Evolutionary conservation across 2,329 filamentous ascomycete genomes (phyloP), one percentile per base, ranked within the genome.

Genomic region (Pseudogymnoascus sp.): DNA sequence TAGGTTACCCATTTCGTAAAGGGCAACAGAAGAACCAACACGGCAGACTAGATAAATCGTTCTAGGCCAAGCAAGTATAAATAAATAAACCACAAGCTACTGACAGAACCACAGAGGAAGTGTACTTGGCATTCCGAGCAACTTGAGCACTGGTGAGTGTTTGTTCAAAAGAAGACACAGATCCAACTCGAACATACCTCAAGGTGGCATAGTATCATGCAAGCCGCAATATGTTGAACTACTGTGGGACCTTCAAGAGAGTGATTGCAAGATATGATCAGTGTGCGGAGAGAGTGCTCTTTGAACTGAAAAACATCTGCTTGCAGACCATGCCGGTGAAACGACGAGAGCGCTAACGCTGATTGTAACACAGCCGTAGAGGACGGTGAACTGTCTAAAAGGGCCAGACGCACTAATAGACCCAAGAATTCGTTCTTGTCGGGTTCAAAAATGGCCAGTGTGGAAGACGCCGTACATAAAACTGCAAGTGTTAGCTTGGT

Each of bases 141-240:
- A 64, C 64, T 66, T 57, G 36, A 64, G 63, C 35, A 38, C 62
- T 62, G n/a, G 61, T 66, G 15, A 66, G 63, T 64, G 57, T 50
- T 64, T 60, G 58, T 60, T 60, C 50, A 41, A 62, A 64, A 59
- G 12, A n/a, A 25, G 57, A 62, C 41, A 61, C 58, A 62, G 25
- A 63, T 30, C 47, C 41, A 62, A 50, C 60, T 64, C 39, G 53
- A 60, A 66, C 63, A 63, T 64, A 65, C 65, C 65, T 66, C 62
- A 65, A 65, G 61, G 58, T 66, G 65, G 62, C 65, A 65, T 61
- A 66, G 60, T 64, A 66, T 65, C 65, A 66, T 64, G 60, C 61
- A 60, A 28, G 65, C 65, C 25, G 64, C 65, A 65, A 65, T 63
- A 66, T 66, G 65, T 41, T 66, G 65, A 58, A 65, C 43, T 53